These are phyloP conservation scores for Penicillium turbatum DNA, from an alignment of 495 filamentous ascomycete species.

Conservation along the genomic window DNA sequence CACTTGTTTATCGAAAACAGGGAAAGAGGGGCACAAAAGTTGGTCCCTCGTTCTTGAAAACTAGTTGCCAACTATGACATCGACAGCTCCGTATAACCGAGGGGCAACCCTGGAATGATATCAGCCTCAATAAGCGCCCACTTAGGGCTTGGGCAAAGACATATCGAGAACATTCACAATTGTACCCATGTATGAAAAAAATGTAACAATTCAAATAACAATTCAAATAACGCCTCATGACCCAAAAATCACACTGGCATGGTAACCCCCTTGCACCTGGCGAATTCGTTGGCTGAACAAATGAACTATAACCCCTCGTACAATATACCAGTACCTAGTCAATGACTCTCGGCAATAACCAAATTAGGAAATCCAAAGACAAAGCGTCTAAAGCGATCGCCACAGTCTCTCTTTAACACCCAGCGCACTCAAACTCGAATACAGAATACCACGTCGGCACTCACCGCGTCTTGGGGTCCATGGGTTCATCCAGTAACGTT, in stretches of 20 bases:
- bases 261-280: background rate
- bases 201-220: background rate
- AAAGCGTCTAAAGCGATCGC: background rate
- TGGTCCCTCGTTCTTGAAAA: background rate
- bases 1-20: background rate
- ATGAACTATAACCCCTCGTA: background rate
- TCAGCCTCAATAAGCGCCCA: conserved; percentile 2
- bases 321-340: background rate
- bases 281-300: background rate
- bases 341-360: background rate
- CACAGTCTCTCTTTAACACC: background rate
- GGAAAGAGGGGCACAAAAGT: background rate
- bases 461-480: background rate
- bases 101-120: background rate
- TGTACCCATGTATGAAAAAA: background rate
- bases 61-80: conserved; percentile 1
- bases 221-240: background rate
- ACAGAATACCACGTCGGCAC: background rate
- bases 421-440: background rate
- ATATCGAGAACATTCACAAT: too few species aligned
- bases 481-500: background rate
- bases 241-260: background rate
- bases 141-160: background rate
- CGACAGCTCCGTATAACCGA: background rate
- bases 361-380: background rate